Evolutionary conservation across 148 eudicot genomes (phyloP), one percentile per base, ranked within the genome.

Genomic region (Diospyros lotus): DNA sequence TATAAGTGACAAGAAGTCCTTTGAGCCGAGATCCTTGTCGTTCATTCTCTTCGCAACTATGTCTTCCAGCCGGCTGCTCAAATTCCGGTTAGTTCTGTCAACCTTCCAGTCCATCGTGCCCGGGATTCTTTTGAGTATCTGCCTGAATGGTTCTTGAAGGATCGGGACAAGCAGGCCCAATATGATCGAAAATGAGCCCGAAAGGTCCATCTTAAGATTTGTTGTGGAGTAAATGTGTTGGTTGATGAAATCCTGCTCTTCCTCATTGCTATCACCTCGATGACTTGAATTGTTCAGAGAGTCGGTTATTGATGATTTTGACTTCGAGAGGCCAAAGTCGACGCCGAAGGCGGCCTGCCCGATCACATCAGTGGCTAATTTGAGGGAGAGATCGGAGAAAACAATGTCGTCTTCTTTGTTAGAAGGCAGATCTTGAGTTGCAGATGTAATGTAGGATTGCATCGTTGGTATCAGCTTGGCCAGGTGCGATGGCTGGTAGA

Each of bases 281-380:
- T 75, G 48, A 17, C 60, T 67, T 43, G 58, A 42, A 17, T 80
- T 69, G 41, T 84, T 6, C 68, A 72, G 4, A 0, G 77, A 46
- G 54, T 77, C 77, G 63, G 56, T 1, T 1, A 3, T 64, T 28
- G 75, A 2, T 58, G 90, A 67, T 68, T 70, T 68, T 28, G 88
- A 88, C 63, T 83, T 85, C 0, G 96, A 92, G 15, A 94, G 93
- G 66, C 94, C 89, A 74, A 92, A 94, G 71, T 92, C 77, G 43
- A 92, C 93, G 4, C 98, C 98, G 64, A 94, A 94, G 17, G 98
- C 96, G 9, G 96, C 87, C 75, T 90, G 88, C 58, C 97, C 98
- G 28, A 94, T 90, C 11, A 94, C 82, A 53, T 94, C 97, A 5
- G 95, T 92, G 64, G 97, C 94, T 69, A 92, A 55, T 75, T 83